Conservation (phyloP, 2,329 filamentous ascomycete genomes). For the Anisogramma anomala region DNA sequence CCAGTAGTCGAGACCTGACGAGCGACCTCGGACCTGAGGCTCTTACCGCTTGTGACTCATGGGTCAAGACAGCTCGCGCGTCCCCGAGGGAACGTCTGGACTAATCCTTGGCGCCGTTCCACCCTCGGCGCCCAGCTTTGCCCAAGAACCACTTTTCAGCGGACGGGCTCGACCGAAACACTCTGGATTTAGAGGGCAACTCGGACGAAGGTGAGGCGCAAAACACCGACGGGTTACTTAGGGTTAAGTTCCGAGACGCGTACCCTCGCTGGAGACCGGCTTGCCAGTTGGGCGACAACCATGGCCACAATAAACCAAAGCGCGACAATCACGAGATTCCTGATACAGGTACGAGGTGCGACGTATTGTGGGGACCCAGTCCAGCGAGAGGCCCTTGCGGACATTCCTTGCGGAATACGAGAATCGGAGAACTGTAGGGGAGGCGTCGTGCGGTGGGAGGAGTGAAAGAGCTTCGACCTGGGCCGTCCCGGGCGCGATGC, state of each 20-base stretch:
- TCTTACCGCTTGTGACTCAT: constrained; percentile 69
- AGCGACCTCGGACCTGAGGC: constrained; percentile 59
- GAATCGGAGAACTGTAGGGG: constrained; percentile 68
- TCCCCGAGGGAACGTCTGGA: constrained; percentile 43
- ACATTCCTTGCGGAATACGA: constrained; percentile 60
- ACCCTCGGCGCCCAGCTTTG: constrained; percentile 27
- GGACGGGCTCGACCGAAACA: constrained; percentile 25
- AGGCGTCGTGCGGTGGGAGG: constrained; percentile 58
- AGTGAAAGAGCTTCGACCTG: constrained; percentile 35
- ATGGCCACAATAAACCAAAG: constrained; percentile 28
- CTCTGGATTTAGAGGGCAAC: constrained; percentile 49
- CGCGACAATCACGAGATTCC: constrained; percentile 39
- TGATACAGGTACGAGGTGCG: constrained; percentile 51
- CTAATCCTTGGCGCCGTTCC: constrained; percentile 38
- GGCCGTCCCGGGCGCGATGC: constrained; percentile 15
- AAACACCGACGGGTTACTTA: constrained; percentile 70
- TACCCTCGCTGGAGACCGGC: constrained; percentile 43
- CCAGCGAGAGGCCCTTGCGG: constrained; percentile 31
- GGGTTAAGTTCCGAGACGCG: constrained; percentile 90
- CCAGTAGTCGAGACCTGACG: constrained; percentile 61
- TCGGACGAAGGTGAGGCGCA: constrained; percentile 58
- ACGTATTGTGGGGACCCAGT: constrained; percentile 35
- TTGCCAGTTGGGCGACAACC: constrained; percentile 28
- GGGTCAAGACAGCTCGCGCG: constrained; percentile 44
- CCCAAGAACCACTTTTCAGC: constrained; percentile 39